phyloP scores from a whole-genome alignment of 352 stramenopile genomes.

The Pseudoperonospora humuli region DNA sequence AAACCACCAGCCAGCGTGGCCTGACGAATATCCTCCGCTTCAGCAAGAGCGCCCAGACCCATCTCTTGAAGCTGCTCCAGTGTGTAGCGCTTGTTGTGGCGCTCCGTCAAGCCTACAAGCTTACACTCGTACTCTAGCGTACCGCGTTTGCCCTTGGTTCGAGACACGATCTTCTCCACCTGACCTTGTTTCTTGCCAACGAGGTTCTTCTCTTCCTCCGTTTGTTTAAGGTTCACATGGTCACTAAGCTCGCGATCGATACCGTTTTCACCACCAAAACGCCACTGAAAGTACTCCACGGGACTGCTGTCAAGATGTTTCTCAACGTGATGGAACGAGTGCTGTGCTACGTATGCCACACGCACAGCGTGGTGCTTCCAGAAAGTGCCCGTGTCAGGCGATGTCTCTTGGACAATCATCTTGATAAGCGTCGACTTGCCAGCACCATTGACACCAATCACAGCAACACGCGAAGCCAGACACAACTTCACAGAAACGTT shows the following conservation, averaged over 20 bases:
- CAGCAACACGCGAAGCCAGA: slow-evolving; percentile 92
- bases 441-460: slow-evolving; percentile 94
- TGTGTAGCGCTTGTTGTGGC: slow-evolving; percentile 61
- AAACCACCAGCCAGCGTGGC: slow-evolving; percentile 45
- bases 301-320: slow-evolving; percentile 91
- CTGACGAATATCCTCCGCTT: slow-evolving; percentile 60
- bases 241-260: slow-evolving; percentile 90
- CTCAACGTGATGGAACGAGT: slow-evolving; percentile 97
- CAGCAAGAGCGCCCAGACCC: slow-evolving; percentile 53
- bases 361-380: slow-evolving; percentile 89
- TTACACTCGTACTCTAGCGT: slow-evolving; percentile 87
- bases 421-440: slow-evolving; percentile 99
- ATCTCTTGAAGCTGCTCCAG: slow-evolving; percentile 62
- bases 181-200: slow-evolving; percentile 88
- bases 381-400: slow-evolving; percentile 56
- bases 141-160: slow-evolving; percentile 60
- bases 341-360: slow-evolving; percentile 94
- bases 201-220: slow-evolving; percentile 86
- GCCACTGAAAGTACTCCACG: slow-evolving; percentile 97
- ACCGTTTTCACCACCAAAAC: slow-evolving; percentile 92
- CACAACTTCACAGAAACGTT: slow-evolving; percentile 93
- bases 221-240: slow-evolving; percentile 88
- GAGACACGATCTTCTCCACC: slow-evolving; percentile 92
- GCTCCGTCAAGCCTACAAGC: slow-evolving; percentile 68
- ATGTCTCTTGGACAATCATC: slow-evolving; percentile 81